These are phyloP conservation scores for Candida alai DNA, from an alignment of 805 yeast genomes.

Conservation along the genomic window DNA sequence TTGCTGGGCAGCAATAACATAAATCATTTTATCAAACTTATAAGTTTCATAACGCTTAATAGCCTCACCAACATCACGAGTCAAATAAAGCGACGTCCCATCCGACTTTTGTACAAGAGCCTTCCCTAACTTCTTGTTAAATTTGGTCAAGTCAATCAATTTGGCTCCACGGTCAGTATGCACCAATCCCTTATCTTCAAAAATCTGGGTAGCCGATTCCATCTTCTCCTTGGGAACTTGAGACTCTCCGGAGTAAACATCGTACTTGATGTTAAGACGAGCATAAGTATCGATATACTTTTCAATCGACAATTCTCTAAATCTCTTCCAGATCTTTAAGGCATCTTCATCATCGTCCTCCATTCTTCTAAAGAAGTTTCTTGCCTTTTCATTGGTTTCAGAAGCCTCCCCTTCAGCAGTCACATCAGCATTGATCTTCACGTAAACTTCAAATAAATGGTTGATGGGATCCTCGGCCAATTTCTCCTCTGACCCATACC, in stretches of 20 bases:
- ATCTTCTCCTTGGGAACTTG: conserved; percentile 76
- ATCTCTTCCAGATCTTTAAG: conserved; percentile 72
- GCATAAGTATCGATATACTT: conserved; percentile 85
- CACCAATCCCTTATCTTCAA: conserved; percentile 66
- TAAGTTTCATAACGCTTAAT: conserved; percentile 79
- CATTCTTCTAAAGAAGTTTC: conserved; percentile 84
- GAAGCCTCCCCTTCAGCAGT: conserved; percentile 54
- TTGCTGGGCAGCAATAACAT: conserved; percentile 95
- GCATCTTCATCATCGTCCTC: conserved; percentile 90
- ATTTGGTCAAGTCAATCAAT: conserved; percentile 77
- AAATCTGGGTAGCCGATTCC: conserved; percentile 57
- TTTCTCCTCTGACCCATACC: conserved; percentile 76
- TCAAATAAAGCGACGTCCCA: conserved; percentile 89
- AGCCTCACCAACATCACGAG: conserved; percentile 97
- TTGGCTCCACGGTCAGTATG: conserved; percentile 89
- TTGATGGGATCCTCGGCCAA: conserved; percentile 80
- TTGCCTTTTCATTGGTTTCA: conserved; percentile 74
- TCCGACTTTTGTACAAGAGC: conserved; percentile 90
- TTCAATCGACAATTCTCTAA: conserved; percentile 87
- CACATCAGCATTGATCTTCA: conserved; percentile 76
- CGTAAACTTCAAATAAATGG: conserved; percentile 93
- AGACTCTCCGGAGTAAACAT: conserved; percentile 92
- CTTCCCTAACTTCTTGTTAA: conserved; percentile 90
- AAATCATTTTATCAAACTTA: conserved; percentile 92
- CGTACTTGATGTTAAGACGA: conserved; percentile 85